phyloP scores from a whole-genome alignment of 1,139 yeast species.

The Dujonia santamariae region DNA sequence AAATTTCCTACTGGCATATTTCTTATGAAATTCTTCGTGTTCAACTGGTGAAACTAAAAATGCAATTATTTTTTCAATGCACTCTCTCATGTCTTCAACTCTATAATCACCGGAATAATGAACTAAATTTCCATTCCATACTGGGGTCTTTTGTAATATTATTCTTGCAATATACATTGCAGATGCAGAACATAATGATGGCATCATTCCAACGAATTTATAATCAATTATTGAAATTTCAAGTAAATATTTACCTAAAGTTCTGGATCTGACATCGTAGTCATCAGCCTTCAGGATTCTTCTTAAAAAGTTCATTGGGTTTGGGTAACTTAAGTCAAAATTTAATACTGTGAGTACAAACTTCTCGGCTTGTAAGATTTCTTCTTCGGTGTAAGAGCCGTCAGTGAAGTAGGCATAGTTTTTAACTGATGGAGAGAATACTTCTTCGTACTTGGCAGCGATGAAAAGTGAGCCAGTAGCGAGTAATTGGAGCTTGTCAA shows the following conservation, averaged over 20 bases:
- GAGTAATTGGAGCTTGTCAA: slow-evolving; percentile 80
- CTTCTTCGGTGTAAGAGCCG: slow-evolving; percentile 79
- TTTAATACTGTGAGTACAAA: slow-evolving; percentile 72
- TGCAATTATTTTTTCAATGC: slow-evolving; percentile 71
- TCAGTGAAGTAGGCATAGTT: slow-evolving; percentile 89
- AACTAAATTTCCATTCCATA: slow-evolving; percentile 80
- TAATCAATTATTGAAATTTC: slow-evolving; percentile 83
- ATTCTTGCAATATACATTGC: slow-evolving; percentile 86
- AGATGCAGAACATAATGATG: slow-evolving; percentile 85
- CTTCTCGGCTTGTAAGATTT: slow-evolving; percentile 83
- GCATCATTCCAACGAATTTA: slow-evolving; percentile 72
- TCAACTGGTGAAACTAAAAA: slow-evolving; percentile 80
- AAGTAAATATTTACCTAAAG: slow-evolving; percentile 83
- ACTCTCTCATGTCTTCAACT: slow-evolving; percentile 65
- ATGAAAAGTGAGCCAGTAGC: slow-evolving; percentile 90
- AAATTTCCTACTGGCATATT: slow-evolving; percentile 86
- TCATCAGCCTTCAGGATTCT: slow-evolving; percentile 94
- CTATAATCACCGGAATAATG: slow-evolving; percentile 94
- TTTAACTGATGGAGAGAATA: slow-evolving; percentile 82
- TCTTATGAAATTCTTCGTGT: slow-evolving; percentile 91
- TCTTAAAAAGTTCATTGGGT: slow-evolving; percentile 91
- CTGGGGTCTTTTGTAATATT: slow-evolving; percentile 67
- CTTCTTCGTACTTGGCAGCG: slow-evolving; percentile 96
- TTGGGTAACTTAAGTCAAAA: slow-evolving; percentile 84
- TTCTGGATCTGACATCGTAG: slow-evolving; percentile 88